Evolutionary conservation across 176 grass and related monocot species (phyloP).

Genomic region (Paspalum notatum): DNA sequence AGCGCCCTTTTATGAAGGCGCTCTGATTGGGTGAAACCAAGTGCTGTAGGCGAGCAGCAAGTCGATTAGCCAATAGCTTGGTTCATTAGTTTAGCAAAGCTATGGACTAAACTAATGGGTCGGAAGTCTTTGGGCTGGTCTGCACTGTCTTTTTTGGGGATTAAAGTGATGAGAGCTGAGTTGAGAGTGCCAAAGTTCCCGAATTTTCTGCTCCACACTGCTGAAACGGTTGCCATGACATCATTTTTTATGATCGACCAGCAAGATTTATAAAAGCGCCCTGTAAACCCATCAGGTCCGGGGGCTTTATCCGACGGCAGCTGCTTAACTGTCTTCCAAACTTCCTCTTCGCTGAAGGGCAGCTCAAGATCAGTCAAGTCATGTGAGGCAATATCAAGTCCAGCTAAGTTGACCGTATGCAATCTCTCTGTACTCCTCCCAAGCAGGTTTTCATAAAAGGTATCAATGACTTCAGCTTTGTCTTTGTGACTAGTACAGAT

Average conservation of each 20-base stretch:
- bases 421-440: background rate
- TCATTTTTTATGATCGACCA: too few species aligned
- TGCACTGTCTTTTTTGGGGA: background rate
- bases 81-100: background rate
- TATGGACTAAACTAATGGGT: background rate
- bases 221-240: background rate
- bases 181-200: background rate
- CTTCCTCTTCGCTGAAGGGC: background rate
- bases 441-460: background rate
- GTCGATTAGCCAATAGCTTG: background rate
- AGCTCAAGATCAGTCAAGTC: background rate
- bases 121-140: background rate
- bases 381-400: background rate
- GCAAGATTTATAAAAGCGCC: too few species aligned
- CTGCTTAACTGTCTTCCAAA: background rate
- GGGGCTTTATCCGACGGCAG: background rate
- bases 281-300: background rate
- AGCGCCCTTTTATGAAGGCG: background rate
- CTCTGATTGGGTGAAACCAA: background rate
- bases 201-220: background rate
- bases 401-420: background rate
- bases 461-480: background rate
- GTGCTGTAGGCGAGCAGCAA: background rate
- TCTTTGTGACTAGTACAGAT: background rate
- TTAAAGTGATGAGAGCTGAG: background rate